Base-by-base conservation (phyloP, 1,284 basidiomycete genomes). In the Sutorius eximius region DNA sequence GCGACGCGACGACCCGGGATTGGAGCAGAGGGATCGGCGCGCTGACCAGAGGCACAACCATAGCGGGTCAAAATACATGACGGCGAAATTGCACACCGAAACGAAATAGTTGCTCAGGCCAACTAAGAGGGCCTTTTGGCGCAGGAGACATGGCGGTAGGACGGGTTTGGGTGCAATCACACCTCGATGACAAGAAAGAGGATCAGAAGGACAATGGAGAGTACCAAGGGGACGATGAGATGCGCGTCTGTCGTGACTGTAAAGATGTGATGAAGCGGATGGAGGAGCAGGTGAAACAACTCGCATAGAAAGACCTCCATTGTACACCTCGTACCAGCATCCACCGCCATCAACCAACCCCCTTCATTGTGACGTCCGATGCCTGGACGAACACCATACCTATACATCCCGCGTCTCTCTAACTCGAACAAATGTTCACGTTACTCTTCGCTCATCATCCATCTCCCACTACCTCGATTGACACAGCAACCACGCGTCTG, bases 11-110 rank as follows among this genome's bases (percentile, higher is more conserved):
- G 22, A 24, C 22, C 5, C 22, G 22, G 22, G 22, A 5, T 24
- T 24, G 22, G 22, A 24, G 22, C 22, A 24, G 22, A 24, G 5
- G 22, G 22, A 5, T 24, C 5, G 5, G 22, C 11, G 89, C 85
- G 38, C 78, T 86, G 13, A 86, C 82, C 50, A 89, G 71, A 61
- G 83, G 76, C 15, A 93, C 91, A 93, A 93, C 86, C 85, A 92
- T 68, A 90, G 85, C 2, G 91, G 91, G 64, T 84, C 84, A 70
- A 89, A 90, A 69, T 90, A 89, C 67, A 83, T 85, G 58, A 87
- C 77, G 1, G 83, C 73, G 62, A 91, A 89, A 63, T 89, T 91
- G 66, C 85, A 88, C 11, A 79, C 79, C 2, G 86, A 81, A 29
- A 91, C 86, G 22, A 89, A 77, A 64, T 89, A 87, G 68, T 91